Evolutionary conservation across 2,329 filamentous ascomycete species (phyloP).

Genomic region (Fusarium sp.): DNA sequence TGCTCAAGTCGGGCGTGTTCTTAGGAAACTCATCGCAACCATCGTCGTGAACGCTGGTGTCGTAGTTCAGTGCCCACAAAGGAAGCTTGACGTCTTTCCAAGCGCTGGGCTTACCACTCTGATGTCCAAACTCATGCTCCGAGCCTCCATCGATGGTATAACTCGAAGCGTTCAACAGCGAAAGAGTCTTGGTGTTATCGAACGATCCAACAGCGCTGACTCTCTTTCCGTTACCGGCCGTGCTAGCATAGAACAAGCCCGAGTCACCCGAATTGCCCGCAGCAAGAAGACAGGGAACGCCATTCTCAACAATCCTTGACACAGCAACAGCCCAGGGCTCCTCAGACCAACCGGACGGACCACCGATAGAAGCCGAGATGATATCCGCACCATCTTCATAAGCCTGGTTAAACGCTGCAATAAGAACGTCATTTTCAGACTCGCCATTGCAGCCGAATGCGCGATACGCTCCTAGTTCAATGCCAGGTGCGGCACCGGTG

Average conservation of each 20-base stretch:
- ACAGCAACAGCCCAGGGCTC: constrained; percentile 62
- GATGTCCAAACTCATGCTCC: constrained; percentile 56
- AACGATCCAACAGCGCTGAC: constrained; percentile 63
- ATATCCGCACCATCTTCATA: constrained; percentile 69
- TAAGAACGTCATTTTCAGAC: constrained; percentile 66
- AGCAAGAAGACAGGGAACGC: constrained; percentile 64
- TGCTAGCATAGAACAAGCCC: constrained; percentile 62
- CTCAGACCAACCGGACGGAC: constrained; percentile 62
- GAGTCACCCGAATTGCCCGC: constrained; percentile 61
- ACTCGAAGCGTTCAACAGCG: constrained; percentile 55
- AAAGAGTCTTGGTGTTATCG: constrained; percentile 58
- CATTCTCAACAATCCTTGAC: constrained; percentile 63
- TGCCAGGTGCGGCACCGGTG: constrained; percentile 67
- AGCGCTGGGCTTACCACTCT: constrained; percentile 53
- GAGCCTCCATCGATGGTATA: constrained; percentile 54
- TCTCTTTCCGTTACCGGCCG: constrained; percentile 59
- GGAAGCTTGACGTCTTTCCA: constrained; percentile 61
- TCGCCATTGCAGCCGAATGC: constrained; percentile 67
- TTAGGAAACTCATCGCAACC: constrained; percentile 64
- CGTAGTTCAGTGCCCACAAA: constrained; percentile 61
- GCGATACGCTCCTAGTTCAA: constrained; percentile 66
- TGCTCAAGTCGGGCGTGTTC: constrained; percentile 66
- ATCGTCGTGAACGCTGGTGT: constrained; percentile 60
- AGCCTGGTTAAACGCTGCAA: constrained; percentile 68
- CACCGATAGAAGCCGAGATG: constrained; percentile 67